Evolutionary conservation across 1,139 yeast species (phyloP).

Genomic region (Maudiozyma humilis): DNA sequence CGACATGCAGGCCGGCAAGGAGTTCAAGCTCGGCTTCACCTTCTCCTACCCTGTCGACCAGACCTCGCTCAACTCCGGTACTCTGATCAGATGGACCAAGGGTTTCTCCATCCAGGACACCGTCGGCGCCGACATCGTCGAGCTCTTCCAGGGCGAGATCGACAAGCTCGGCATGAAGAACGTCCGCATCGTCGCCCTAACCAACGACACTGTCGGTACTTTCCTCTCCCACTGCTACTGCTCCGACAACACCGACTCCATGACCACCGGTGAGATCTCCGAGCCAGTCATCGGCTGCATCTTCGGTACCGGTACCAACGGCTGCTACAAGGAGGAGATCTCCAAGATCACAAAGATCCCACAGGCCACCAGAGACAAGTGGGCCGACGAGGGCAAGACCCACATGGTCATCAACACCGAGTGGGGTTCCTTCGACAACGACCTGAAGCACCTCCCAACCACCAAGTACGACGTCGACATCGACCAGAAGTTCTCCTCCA

Average conservation of each 20-base stretch:
- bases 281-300: constrained; percentile 80
- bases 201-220: constrained; percentile 94
- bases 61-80: constrained; percentile 68
- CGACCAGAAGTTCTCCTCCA: constrained; percentile 62
- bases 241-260: constrained; percentile 37
- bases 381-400: constrained; percentile 40
- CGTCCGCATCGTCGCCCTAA: constrained; percentile 77
- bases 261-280: constrained; percentile 52
- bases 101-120: constrained; percentile 82
- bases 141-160: constrained; percentile 58
- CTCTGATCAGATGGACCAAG: constrained; percentile 88
- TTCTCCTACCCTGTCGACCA: constrained; percentile 90
- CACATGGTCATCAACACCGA: constrained; percentile 92
- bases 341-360: constrained; percentile 61
- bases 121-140: constrained; percentile 75
- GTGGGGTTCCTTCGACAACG: constrained; percentile 96
- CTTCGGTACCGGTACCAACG: constrained; percentile 96
- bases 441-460: constrained; percentile 58
- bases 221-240: constrained; percentile 79
- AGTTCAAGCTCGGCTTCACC: constrained; percentile 80
- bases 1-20: constrained; percentile 10
- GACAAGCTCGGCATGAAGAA: constrained; percentile 39
- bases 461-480: constrained; percentile 67
- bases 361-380: constrained; percentile 33
- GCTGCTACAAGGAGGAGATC: constrained; percentile 77